Evolutionary conservation across 345 rosid genomes (phyloP), one percentile per base, ranked within the genome.

Genomic region (Passiflora organensis): DNA sequence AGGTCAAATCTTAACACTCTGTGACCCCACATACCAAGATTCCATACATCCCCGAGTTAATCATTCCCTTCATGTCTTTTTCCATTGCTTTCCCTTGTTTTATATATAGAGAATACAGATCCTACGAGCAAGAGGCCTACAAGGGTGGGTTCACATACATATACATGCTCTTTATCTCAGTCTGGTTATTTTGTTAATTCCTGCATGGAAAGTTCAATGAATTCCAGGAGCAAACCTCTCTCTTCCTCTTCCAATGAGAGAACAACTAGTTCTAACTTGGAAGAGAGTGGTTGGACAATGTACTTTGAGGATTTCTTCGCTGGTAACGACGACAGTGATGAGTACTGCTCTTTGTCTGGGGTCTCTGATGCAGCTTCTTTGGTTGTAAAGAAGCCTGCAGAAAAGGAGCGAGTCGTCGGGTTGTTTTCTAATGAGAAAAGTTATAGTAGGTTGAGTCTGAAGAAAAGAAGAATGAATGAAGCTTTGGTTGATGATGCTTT

Each of bases 201-300:
- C 13, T n/a, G 25, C 17, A 60, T 62, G 68, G 58, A 55, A 16
- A 55, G 32, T 13, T 71, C 77, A 32, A 32, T 32, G 59, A 72
- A 25, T 58, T 60, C 68, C 10, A 42, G 37, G 49, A 56, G 59
- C 39, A 60, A 37, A 19, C 28, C 21, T 18, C 13, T 43, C 8
- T 14, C 51, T 38, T 37, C 46, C 20, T 42, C 32, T 18, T 13
- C 53, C 25, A 11, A 51, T 20, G 60, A 23, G 12, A 47, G 19
- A 11, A 51, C 53, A 22, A 56, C 17, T 43, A 32, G 18, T 56
- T 44, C 53, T 18, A 14, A 51, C 11, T 37, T 18, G 44, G 76
- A 69, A 49, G 83, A 78, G 72, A 83, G 89, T 59, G 73, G 83
- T 10, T 83, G 89, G 89, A 83, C 89, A 14, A 71, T 47, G 68